Conservation (phyloP, 257 asterid genomes). For the Prunella vulgaris region DNA sequence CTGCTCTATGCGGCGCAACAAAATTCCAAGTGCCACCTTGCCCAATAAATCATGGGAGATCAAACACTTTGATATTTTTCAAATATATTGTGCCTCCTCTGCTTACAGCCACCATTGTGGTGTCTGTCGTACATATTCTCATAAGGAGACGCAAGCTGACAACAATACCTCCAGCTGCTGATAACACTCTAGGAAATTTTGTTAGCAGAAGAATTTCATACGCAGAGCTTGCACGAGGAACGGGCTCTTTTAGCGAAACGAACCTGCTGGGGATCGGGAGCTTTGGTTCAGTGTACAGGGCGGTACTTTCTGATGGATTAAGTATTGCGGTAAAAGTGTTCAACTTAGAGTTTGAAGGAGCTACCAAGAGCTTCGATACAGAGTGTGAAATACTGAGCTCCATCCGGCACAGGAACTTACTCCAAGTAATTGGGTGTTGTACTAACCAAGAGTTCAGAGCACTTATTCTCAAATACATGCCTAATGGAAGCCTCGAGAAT, state of each 20-base stretch:
- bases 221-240: background rate
- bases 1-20: no score
- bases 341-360: constrained; percentile 9
- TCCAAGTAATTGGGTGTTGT: constrained; percentile 27
- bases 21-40: no score
- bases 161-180: no score
- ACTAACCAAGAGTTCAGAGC: constrained; percentile 27
- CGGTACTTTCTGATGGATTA: background rate
- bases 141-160: no score
- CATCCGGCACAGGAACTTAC: constrained; percentile 29
- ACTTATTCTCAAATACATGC: constrained; percentile 29
- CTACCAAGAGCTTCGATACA: constrained; percentile 22
- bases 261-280: constrained; percentile 2
- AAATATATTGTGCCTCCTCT: no score
- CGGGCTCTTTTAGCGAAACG: no score
- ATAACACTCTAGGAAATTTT: background rate
- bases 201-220: background rate
- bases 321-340: no score
- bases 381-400: constrained; percentile 21
- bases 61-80: background rate
- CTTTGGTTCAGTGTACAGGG: background rate
- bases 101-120: no score
- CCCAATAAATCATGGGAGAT: no score
- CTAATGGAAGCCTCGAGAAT: constrained; percentile 29
- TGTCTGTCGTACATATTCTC: no score